Percentiles rank a stretch among this genome's conserved stretches.
phyloP scores from a whole-genome alignment of 352 stramenopile genomes.

The Phytophthora chlamydospora region DNA sequence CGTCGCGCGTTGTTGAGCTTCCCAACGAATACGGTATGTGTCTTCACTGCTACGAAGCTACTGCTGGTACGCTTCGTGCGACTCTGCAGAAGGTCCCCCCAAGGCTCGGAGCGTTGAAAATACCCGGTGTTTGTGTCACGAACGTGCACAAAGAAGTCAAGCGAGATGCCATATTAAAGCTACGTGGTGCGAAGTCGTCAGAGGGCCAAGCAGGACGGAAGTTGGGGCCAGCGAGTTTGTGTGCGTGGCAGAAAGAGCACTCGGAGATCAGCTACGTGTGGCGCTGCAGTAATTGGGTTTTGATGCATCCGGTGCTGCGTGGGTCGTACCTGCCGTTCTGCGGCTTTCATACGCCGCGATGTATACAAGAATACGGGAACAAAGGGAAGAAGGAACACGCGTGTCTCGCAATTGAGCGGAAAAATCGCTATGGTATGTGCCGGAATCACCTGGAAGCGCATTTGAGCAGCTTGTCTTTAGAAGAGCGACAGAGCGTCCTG shows the following conservation, averaged over 20 bases:
- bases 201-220: constrained; percentile 4
- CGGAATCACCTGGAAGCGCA: constrained; percentile 74
- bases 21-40: constrained; percentile 67
- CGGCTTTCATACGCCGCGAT: constrained; percentile 65
- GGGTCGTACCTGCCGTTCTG: constrained; percentile 68
- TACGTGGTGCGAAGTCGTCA: constrained; percentile 1
- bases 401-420: constrained; percentile 57
- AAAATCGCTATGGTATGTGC: constrained; percentile 72
- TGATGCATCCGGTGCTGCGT: constrained; percentile 63
- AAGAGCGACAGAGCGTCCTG: constrained; percentile 46
- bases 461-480: constrained; percentile 55
- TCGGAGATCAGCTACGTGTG: constrained; percentile 56
- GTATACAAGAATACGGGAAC: constrained; percentile 65
- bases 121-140: constrained; percentile 47
- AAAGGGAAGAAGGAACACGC: constrained; percentile 36
- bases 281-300: constrained; percentile 61
- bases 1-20: constrained; percentile 55
- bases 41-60: constrained; percentile 61
- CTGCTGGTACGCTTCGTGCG: constrained; percentile 41
- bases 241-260: constrained; percentile 67
- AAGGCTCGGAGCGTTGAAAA: constrained; percentile 41
- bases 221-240: constrained; percentile 34
- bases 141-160: constrained; percentile 24
- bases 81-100: constrained; percentile 58
- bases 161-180: constrained; percentile 28